A percentile compares a stretch with the other conserved stretches of the same genome.
phyloP scores from a whole-genome alignment of 163 green algal genomes.

The Coccomyxa subellipsoidea region DNA sequence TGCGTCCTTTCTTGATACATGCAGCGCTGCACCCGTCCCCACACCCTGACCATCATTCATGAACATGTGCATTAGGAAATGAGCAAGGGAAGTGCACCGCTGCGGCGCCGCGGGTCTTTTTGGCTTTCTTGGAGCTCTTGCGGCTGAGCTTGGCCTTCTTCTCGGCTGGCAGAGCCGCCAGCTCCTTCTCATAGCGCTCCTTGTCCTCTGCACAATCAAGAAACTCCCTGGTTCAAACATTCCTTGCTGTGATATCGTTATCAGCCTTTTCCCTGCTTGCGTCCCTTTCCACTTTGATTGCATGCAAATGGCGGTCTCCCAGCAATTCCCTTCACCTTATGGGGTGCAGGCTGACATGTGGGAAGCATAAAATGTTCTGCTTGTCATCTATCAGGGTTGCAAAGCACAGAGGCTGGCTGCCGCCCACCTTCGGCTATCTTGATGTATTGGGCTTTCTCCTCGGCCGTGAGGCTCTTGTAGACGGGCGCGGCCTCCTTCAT shows the following conservation, averaged over 20 bases:
- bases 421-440: neutral
- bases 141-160: neutral
- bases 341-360: neutral
- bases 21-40: too few species aligned
- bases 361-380: neutral
- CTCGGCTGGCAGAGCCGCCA: neutral
- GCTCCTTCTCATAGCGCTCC: neutral
- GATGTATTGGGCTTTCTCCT: neutral
- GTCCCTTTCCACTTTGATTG: too few species aligned
- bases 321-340: neutral
- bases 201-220: neutral
- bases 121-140: neutral
- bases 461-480: neutral
- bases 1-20: too few species aligned
- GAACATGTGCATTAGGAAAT: too few species aligned
- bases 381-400: too few species aligned
- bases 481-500: neutral
- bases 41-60: too few species aligned
- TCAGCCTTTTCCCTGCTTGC: too few species aligned
- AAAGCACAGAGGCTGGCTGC: neutral
- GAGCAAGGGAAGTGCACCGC: too few species aligned
- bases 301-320: neutral
- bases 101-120: neutral
- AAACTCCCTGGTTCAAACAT: too few species aligned
- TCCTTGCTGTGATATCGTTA: too few species aligned